phyloP scores from a whole-genome alignment of 2,329 filamentous ascomycete genomes.

The Orbilia brochopaga region DNA sequence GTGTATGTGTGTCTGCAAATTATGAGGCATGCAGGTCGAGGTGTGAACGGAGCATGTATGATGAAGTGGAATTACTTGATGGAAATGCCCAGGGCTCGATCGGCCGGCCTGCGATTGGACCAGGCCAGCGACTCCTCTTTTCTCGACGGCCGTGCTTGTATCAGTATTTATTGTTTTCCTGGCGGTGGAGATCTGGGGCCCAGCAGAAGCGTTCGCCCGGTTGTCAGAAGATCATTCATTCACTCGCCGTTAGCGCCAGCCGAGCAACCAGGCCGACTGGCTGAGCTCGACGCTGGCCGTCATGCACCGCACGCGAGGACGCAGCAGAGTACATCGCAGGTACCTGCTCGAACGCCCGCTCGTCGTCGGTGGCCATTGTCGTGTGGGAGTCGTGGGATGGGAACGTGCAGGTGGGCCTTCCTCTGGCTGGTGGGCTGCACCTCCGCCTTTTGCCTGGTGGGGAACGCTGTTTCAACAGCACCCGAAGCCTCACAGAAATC shows the following conservation, averaged over 20 bases:
- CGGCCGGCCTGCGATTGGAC: constrained; percentile 40
- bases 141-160: not conserved
- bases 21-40: not conserved
- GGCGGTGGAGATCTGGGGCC: constrained; percentile 24
- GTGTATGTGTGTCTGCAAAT: no score
- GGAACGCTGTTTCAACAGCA: constrained; percentile 18
- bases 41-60: constrained; percentile 14
- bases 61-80: constrained; percentile 49
- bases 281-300: not conserved
- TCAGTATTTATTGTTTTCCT: not conserved
- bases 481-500: not conserved
- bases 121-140: constrained; percentile 6
- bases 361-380: not conserved
- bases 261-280: constrained; percentile 36
- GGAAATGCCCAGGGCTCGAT: constrained; percentile 33
- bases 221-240: constrained; percentile 51
- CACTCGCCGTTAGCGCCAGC: constrained; percentile 51
- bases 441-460: constrained; percentile 37
- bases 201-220: constrained; percentile 6
- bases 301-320: not conserved
- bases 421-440: constrained; percentile 11
- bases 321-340: constrained; percentile 2
- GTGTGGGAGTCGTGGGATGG: constrained; percentile 9
- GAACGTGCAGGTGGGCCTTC: constrained; percentile 10
- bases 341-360: not conserved